Evolutionary conservation across 176 grass and related monocot species (phyloP), one percentile per base, ranked within the genome.

Genomic region (Eleusine coracana): DNA sequence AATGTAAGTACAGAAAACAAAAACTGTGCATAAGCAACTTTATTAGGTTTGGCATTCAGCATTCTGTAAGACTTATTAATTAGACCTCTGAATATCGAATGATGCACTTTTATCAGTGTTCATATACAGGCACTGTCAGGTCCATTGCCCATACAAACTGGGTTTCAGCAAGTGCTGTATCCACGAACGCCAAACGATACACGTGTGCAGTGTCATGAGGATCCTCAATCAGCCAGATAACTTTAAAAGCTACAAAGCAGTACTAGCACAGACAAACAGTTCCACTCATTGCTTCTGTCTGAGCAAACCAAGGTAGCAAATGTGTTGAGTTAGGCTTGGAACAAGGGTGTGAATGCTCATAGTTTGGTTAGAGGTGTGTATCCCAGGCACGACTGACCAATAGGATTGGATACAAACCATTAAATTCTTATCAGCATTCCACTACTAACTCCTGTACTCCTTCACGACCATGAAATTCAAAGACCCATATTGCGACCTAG

Each of bases 71-170:
- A 56, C 18, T 56, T 7, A 21, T 56, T 21, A 2, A 7, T 21
- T 56, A 21, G 20, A 20, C 54, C 2, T 23, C 2, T 23, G 23
- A 63, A 78, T 63, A 59, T 25, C 8, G 6, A 59, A 48, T 58
- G 66, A 39, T 38, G 78, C 54, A 21, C 54, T 21, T 56, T 8
- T 56, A 56, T 20, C 5, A 56, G 5, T 56, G 5, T 21, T 46
- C n/a, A 79, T 73, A 39, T 31, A 28, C 16, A 5, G 65, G 37
- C 29, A 87, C n/a, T 5, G 73, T 8, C n/a, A 73, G 45, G 73
- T 44, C 17, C 40, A 74, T 17, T 64, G 18, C 18, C 18, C 17
- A 55, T 55, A 55, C 51, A 54, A 3, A 54, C 16, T 54, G 48
- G 17, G 52, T 55, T 55, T 55, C 52, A 55, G 52, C 58, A 49